Conservation (phyloP, 225 moss, liverwort and hornwort species). For the Marchantia polymorpha region DNA sequence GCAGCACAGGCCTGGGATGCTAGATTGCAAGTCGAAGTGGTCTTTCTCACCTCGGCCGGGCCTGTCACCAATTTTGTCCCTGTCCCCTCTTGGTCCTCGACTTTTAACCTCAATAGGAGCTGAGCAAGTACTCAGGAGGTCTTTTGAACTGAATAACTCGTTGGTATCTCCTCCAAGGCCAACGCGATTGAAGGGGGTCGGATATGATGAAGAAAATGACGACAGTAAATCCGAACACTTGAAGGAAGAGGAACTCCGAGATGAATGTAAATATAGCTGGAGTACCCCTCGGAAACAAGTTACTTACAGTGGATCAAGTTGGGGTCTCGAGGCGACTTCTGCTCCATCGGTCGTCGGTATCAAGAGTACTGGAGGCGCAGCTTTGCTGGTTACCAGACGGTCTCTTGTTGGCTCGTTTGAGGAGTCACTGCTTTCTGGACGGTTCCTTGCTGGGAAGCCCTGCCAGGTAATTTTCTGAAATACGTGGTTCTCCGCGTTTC, state of each 20-base stretch:
- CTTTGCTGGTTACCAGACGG: conserved; percentile 60
- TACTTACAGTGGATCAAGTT: conserved; percentile 40
- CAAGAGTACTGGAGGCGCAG: conserved; percentile 59
- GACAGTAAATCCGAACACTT: conserved; percentile 29
- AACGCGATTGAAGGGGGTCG: conserved; percentile 34
- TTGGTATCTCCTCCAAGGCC: conserved; percentile 46
- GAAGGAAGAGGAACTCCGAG: conserved; percentile 50
- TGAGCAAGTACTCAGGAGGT: conserved; percentile 36
- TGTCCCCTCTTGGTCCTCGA: conserved; percentile 90
- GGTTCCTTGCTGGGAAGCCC: conserved; percentile 79
- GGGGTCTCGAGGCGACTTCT: conserved; percentile 59
- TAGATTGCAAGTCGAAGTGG: conserved; percentile 48
- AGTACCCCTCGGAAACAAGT: conserved; percentile 48
- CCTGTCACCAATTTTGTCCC: conserved; percentile 53
- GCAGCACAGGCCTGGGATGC: conserved; percentile 39
- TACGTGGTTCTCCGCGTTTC: background rate
- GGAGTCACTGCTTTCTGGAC: conserved; percentile 96
- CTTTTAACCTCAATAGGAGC: conserved; percentile 49
- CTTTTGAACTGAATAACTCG: conserved; percentile 42
- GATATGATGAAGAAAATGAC: conserved; percentile 38
- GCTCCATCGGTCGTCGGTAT: conserved; percentile 46
- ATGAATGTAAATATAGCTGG: conserved; percentile 39
- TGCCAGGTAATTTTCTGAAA: conserved; percentile 53
- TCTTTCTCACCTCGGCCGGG: conserved; percentile 64
- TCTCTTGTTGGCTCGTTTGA: conserved; percentile 99